Conservation (phyloP, 257 asterid genomes). For the Lycium barbarum region DNA sequence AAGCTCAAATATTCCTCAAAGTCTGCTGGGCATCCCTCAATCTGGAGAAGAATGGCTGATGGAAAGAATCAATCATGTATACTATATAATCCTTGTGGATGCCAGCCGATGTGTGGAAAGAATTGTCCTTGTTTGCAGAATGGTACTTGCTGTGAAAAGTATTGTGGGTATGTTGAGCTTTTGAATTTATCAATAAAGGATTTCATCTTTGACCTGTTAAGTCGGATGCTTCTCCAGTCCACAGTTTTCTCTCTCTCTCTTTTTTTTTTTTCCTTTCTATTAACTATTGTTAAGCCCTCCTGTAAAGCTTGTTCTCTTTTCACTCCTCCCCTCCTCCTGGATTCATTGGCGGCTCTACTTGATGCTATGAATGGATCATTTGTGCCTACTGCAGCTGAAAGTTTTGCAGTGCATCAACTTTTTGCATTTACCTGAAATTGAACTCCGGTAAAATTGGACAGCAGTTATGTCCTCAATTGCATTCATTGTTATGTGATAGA, state of each 20-base stretch:
- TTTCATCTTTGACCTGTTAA: neutral
- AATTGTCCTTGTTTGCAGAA: conserved; percentile 82
- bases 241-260: conserved; percentile 2
- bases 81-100: conserved; percentile 80
- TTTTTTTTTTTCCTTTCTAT: neutral
- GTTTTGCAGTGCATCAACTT: conserved; percentile 3
- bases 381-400: neutral
- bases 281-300: neutral
- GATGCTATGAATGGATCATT: neutral
- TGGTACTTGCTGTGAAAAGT: conserved; percentile 82
- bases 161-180: conserved; percentile 77
- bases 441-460: neutral
- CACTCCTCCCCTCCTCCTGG: conserved; percentile 18
- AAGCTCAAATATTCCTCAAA: conserved; percentile 93
- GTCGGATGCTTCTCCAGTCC: conserved; percentile 23
- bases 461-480: neutral
- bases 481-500: conserved; percentile 15
- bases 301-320: conserved; percentile 12
- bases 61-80: conserved; percentile 80
- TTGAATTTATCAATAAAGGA: conserved; percentile 9
- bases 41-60: conserved; percentile 91
- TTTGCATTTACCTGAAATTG: neutral
- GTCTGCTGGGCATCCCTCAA: conserved; percentile 97
- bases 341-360: neutral
- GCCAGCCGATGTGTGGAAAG: conserved; percentile 87